Evolutionary conservation across 73 alveolate species (phyloP), one percentile per base, ranked within the genome.

Genomic region (Paramecium biaurelia): DNA sequence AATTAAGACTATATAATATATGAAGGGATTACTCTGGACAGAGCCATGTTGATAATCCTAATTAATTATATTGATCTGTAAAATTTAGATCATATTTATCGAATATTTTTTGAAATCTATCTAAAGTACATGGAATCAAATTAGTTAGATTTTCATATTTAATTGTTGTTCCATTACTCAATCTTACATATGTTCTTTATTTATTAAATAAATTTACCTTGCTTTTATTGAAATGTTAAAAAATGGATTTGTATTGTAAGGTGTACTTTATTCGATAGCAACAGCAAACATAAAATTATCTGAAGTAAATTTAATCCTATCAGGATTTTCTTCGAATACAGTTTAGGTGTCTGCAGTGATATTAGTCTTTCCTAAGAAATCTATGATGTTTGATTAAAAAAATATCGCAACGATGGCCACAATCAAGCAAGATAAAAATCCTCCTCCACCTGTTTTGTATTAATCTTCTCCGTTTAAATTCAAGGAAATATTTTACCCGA

Each of bases 361-460:
- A 34, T 79, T 79, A n/a, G 70, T 43, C 30, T 79, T 79, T 10
- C 41, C 35, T 45, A 79, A 45, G 37, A 79, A 79, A 26, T 23
- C 45, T 11, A 79, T 79, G 12, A 79, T 79, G 56, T 79, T 79
- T 30, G 90, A 79, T 45, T 79, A 63, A 47, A 79, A 79, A 45
- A 79, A 79, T 47, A 79, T 26, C 12, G 74, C 74, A 26, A 79
- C 90, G 21, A 79, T 41, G 2, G 72, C 90, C 42, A 79, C 90
- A 79, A 79, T 79, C 74, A 79, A 14, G 12, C 45, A 23, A 8
- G 90, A 43, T 42, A 79, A 79, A 20, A 79, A 20, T 8, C 90
- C 90, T 14, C 90, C 90, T 14, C 63, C 74, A 3, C 76, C 90
- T 11, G 90, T 79, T 79, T 42, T 79, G 23, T 79, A 79, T 42